Evolutionary conservation across 2,329 filamentous ascomycete species (phyloP).

Genomic region (Pseudophaeomoniella oleicola): DNA sequence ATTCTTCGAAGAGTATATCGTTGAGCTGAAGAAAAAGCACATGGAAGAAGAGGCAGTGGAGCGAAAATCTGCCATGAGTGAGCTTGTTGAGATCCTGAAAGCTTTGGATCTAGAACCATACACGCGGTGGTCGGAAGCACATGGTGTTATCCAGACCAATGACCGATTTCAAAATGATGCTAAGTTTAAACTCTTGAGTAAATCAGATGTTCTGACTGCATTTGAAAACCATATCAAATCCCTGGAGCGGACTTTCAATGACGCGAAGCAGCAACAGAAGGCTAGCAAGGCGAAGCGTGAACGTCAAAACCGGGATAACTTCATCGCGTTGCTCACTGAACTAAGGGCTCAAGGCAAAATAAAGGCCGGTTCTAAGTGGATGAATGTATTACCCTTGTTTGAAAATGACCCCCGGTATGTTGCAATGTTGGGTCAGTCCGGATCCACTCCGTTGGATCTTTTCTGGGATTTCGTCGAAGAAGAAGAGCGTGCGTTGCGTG

Average conservation of each 20-base stretch:
- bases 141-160: slow-evolving; percentile 64
- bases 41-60: slow-evolving; percentile 57
- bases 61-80: slow-evolving; percentile 70
- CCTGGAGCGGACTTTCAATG: slow-evolving; percentile 82
- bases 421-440: slow-evolving; percentile 67
- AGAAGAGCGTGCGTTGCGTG: slow-evolving; percentile 75
- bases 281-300: slow-evolving; percentile 65
- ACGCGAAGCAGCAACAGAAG: slow-evolving; percentile 77
- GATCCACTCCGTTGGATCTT: slow-evolving; percentile 75
- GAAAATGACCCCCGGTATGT: slow-evolving; percentile 70
- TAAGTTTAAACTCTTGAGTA: slow-evolving; percentile 73
- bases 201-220: slow-evolving; percentile 77
- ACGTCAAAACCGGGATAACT: slow-evolving; percentile 73
- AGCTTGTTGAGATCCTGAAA: slow-evolving; percentile 63
- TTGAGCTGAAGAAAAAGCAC: slow-evolving; percentile 68
- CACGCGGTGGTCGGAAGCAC: slow-evolving; percentile 85
- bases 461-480: slow-evolving; percentile 96
- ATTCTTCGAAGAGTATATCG: slow-evolving; percentile 86
- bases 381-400: slow-evolving; percentile 58
- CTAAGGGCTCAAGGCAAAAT: slow-evolving; percentile 65
- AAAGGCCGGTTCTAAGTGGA: slow-evolving; percentile 84
- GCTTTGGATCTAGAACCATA: slow-evolving; percentile 79
- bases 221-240: slow-evolving; percentile 94
- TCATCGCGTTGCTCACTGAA: slow-evolving; percentile 58
- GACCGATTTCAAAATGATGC: slow-evolving; percentile 65